Percentiles rank a stretch among this genome's conserved stretches.
These are phyloP conservation scores for Oropetium thomaeum DNA, from an alignment of 176 grass and related monocot species.

Conservation along the genomic window DNA sequence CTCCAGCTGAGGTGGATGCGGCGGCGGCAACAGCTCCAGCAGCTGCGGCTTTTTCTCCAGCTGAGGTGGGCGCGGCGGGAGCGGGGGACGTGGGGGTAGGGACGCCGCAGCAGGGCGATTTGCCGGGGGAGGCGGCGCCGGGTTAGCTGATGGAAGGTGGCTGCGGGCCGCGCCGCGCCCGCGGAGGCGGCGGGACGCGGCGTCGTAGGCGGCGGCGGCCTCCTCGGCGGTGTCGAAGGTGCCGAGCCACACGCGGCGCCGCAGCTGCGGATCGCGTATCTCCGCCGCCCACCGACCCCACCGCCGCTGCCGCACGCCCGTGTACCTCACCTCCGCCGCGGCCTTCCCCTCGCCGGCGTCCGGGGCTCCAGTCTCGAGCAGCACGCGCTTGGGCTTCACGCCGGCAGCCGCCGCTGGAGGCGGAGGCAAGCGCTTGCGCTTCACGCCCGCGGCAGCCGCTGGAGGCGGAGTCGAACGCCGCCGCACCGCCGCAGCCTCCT, in stretches of 20 bases:
- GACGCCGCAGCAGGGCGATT: background rate
- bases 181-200: slow-evolving; percentile 48
- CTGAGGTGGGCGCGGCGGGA: background rate
- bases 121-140: background rate
- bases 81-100: background rate
- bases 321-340: slow-evolving; percentile 21
- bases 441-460: background rate
- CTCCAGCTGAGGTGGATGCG: background rate
- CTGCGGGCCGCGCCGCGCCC: slow-evolving; percentile 26
- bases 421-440: background rate
- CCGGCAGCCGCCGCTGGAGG: no score
- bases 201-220: slow-evolving; percentile 78
- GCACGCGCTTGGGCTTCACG: background rate
- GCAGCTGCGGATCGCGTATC: slow-evolving; percentile 56
- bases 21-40: background rate
- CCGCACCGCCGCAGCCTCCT: no score
- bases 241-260: slow-evolving; percentile 80
- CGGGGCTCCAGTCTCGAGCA: background rate
- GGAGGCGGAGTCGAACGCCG: no score
- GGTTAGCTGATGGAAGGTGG: slow-evolving; percentile 18
- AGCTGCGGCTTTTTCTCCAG: background rate
- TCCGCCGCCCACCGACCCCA: slow-evolving; percentile 69
- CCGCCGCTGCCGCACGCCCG: slow-evolving; percentile 55
- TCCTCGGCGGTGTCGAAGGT: slow-evolving; percentile 96
- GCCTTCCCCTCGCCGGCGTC: background rate